Evolutionary conservation across 345 rosid genomes (phyloP), one percentile per base, ranked within the genome.

Genomic region (Moricandia moricandioides): DNA sequence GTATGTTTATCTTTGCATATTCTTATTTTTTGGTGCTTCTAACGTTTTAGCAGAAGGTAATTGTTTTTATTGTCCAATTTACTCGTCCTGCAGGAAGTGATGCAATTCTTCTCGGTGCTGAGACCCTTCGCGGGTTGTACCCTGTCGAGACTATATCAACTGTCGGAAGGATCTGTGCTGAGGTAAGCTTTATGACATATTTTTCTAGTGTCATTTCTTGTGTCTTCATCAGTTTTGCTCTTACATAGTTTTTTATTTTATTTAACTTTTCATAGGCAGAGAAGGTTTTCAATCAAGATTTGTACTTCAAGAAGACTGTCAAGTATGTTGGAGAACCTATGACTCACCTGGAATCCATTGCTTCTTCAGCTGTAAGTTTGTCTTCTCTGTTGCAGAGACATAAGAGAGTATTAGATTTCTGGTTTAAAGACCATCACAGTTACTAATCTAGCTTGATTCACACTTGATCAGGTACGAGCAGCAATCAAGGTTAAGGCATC

Each of bases 401-500:
- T 60, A 66, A 29, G 29, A 56, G 18, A 24, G 7, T 21, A 21
- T 26, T 56, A 40, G 3, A 18, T 24, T 34, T 56, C 9, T 30
- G 10, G 5, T 33, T 64, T 33, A 10, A 24, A 64, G 39, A n/a
- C 0, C 68, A 37, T 68, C 67, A 10, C 52, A 60, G 5, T 59
- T 29, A 52, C 13, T 73, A 61, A 72, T 52, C 35, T 61, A 16
- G 47, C 61, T 55, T 67, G 62, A 31, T 54, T 47, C n/a, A 69
- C 18, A 2, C 29, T 62, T 68, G 34, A 33, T 30, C 79, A 95
- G 98, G 99, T 95, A 30, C 84, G 99, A 40, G 99, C 98, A 30
- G 99, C 99, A 49, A 95, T 95, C 75, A 95, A 95, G 87, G 99
- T 95, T 45, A 95, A 90, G 86, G 98, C 99, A 59, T 95, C 99